Percentiles rank a stretch among this genome's conserved stretches.
These are phyloP conservation scores for Zygoascus sp. DNA, from an alignment of 1,139 yeast genomes.

Conservation along the genomic window DNA sequence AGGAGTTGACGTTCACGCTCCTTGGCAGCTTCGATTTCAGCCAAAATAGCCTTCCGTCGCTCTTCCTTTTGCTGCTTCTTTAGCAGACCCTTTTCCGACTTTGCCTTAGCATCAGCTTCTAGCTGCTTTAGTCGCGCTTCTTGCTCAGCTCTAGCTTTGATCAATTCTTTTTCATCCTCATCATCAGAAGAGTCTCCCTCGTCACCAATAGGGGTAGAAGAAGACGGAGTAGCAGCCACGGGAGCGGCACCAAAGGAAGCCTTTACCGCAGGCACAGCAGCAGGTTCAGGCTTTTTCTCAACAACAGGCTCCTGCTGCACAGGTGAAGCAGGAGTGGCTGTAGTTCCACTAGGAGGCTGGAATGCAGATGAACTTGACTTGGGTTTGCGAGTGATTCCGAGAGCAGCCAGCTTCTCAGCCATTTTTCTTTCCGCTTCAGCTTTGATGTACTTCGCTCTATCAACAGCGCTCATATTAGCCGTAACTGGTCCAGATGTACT, in stretches of 20 bases:
- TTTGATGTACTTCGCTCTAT: conserved; percentile 76
- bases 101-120: conserved; percentile 26
- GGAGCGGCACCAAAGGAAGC: conserved; percentile 14
- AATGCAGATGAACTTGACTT: conserved; percentile 23
- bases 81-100: conserved; percentile 24
- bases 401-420: conserved; percentile 82
- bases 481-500: conserved; percentile 5
- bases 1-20: conserved; percentile 36
- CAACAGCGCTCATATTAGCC: conserved; percentile 30
- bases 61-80: conserved; percentile 53
- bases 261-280: neutral
- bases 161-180: conserved; percentile 45
- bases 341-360: conserved; percentile 21
- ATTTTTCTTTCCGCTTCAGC: conserved; percentile 89
- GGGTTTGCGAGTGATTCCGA: conserved; percentile 58
- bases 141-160: conserved; percentile 44
- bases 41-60: conserved; percentile 53
- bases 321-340: neutral
- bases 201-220: conserved; percentile 15
- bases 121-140: conserved; percentile 29
- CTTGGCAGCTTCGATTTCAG: conserved; percentile 57
- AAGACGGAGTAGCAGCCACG: conserved; percentile 9
- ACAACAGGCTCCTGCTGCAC: neutral
- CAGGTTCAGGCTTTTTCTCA: neutral
- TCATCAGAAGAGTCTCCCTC: conserved; percentile 37